phyloP scores from a whole-genome alignment of 163 green algal species.

The Scenedesmus sp. region DNA sequence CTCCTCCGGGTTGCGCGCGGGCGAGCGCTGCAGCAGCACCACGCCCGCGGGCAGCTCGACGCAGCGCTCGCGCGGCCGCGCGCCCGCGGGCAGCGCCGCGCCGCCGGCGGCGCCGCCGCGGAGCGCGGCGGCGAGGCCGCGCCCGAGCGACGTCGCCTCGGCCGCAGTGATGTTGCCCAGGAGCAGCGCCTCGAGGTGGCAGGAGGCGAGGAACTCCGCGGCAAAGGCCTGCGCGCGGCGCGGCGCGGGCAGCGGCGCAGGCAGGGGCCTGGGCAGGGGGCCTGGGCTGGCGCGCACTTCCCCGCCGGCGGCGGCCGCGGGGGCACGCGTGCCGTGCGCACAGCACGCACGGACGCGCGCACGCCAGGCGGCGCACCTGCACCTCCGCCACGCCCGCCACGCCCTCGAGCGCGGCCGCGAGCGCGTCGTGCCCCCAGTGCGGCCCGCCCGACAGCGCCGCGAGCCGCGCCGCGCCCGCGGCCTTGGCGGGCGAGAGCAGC shows the following conservation, averaged over 20 bases:
- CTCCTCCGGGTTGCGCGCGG: conserved; percentile 78
- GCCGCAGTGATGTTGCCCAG: conserved; percentile 81
- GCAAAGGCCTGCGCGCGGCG: conserved; percentile 17
- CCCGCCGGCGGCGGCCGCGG: neutral
- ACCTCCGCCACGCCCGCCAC: conserved; percentile 57
- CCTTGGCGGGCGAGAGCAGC: conserved; percentile 77
- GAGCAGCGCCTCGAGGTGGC: conserved; percentile 82
- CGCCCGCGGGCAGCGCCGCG: conserved; percentile 42
- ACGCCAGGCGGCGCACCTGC: conserved; percentile 36
- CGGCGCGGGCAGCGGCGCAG: neutral
- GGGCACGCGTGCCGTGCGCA: neutral
- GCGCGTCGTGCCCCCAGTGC: conserved; percentile 58
- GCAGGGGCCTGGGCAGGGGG: neutral
- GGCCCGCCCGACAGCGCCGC: conserved; percentile 54
- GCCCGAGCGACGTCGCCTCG: conserved; percentile 63
- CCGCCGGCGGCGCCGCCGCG: neutral
- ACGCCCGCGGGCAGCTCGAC: conserved; percentile 61
- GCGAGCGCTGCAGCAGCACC: conserved; percentile 25
- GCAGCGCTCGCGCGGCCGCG: conserved; percentile 58
- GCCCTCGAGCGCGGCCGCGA: conserved; percentile 64
- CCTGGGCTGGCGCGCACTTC: too few relatives aligned
- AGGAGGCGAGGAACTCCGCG: conserved; percentile 33
- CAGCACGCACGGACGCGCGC: neutral
- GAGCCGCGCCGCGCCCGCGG: conserved; percentile 77
- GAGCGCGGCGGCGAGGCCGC: neutral